Base-by-base conservation (phyloP, 106 monocot species). In the Agapanthus africanus region DNA sequence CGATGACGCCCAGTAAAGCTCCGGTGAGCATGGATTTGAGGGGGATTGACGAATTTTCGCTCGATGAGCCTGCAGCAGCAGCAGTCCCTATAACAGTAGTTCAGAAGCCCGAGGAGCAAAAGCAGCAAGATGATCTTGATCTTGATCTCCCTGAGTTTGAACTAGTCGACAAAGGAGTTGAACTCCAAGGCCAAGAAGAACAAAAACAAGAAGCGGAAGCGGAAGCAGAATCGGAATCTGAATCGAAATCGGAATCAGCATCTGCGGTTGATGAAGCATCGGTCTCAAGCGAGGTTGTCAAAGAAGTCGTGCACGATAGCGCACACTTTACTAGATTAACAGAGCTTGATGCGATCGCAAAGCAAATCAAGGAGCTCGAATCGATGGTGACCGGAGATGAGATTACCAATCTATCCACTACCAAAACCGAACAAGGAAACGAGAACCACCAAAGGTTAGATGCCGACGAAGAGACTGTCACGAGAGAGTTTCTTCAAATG, bases 401-500 rank as follows among this genome's bases (percentile, higher is more conserved):
- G 9, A n/a, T n/a, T n/a, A n/a, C n/a, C n/a, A n/a, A n/a, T n/a
- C n/a, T n/a, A n/a, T n/a, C n/a, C n/a, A n/a, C n/a, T n/a, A n/a
- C n/a, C n/a, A n/a, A n/a, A n/a, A n/a, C n/a, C n/a, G n/a, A n/a
- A n/a, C n/a, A n/a, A n/a, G 27, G n/a, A 6, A n/a, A 13, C 2
- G 51, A 40, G 13, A 39, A 35, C n/a, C 19, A 1, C 26, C 75
- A 70, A 13, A 16, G 35, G 23, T 46, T 90, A 25, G 84, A 88
- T 33, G 73, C 77, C 13, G 88, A 95, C 23, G 95, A 95, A 39
- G 86, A 95, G 70, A 82, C 67, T 0, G 83, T 82, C 47, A 91
- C 88, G 1, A 86, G 78, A 67, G 91, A 91, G 65, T 95, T 91
- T 73, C 86, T 95, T 35, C 76, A 84, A n/a, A 68, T 95, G 86